Percentiles rank a stretch among this genome's conserved stretches.
Conservation (phyloP, 192 early-diverging fungal genomes). For the Chytriomyces sp. region DNA sequence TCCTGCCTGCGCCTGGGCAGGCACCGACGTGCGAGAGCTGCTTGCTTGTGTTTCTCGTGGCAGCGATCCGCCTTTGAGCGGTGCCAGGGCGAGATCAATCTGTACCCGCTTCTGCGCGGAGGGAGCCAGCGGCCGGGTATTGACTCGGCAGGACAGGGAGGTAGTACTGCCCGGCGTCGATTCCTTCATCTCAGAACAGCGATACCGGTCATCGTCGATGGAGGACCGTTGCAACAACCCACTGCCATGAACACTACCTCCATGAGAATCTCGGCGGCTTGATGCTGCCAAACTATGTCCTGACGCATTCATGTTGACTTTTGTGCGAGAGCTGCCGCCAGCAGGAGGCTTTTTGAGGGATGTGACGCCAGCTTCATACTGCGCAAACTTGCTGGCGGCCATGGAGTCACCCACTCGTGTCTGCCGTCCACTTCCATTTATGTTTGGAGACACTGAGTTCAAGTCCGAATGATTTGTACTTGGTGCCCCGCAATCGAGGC, state of each 20-base stretch:
- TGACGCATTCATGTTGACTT: neutral
- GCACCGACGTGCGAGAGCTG: neutral
- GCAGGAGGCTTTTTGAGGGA: neutral
- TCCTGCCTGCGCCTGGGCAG: neutral
- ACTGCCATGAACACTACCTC: too few relatives aligned
- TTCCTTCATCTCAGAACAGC: neutral
- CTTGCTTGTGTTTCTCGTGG: neutral
- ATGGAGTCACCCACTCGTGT: neutral
- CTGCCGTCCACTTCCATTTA: neutral
- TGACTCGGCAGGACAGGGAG: neutral
- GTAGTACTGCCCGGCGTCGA: neutral
- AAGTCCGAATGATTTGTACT: too few relatives aligned
- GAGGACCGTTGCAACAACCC: too few relatives aligned
- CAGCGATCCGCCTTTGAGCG: neutral
- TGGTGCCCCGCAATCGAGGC: neutral
- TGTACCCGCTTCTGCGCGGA: neutral
- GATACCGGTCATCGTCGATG: too few relatives aligned
- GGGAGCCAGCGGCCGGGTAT: neutral
- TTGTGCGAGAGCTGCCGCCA: slow-evolving; percentile 4
- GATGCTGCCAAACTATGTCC: neutral
- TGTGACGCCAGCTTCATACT: neutral
- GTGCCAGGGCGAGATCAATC: neutral
- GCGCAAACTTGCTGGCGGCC: slow-evolving; percentile 1
- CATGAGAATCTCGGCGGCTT: neutral
- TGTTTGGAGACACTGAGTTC: neutral